Conservation (phyloP, 2,329 filamentous ascomycete species). For the Pseudocercospora macadamiae region DNA sequence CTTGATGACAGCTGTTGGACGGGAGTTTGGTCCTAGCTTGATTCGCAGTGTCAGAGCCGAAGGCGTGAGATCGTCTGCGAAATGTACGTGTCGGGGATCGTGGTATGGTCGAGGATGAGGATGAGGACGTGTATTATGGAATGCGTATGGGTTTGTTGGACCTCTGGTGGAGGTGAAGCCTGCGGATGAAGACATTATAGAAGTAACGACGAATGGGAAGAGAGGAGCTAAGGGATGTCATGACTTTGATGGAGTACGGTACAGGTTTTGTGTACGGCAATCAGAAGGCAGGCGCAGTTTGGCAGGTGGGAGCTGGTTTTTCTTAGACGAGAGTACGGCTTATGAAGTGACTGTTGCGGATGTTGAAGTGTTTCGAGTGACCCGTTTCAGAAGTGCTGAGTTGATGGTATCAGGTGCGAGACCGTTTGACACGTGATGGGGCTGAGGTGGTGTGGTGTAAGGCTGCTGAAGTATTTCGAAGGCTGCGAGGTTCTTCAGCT, state of each 20-base stretch:
- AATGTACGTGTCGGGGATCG: conserved; percentile 27
- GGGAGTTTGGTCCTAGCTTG: conserved; percentile 31
- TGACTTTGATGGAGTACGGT: not conserved
- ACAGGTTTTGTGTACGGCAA: not conserved
- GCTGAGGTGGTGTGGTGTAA: not conserved
- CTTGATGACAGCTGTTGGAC: conserved; percentile 34
- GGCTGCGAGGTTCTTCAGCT: not conserved
- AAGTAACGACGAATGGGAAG: not conserved
- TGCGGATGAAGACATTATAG: not conserved
- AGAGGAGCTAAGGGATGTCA: not conserved
- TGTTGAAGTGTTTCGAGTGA: conserved; percentile 1
- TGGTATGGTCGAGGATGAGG: not conserved
- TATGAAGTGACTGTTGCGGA: not conserved
- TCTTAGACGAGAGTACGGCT: not conserved
- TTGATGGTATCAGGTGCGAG: not conserved
- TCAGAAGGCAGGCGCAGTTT: not conserved
- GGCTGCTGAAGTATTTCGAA: not conserved
- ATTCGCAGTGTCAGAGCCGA: conserved; percentile 31
- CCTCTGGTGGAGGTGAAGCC: not conserved
- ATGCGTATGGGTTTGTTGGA: not conserved
- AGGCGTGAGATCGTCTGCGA: conserved; percentile 32
- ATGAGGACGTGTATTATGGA: not conserved
- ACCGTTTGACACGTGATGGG: not conserved
- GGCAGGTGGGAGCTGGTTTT: not conserved
- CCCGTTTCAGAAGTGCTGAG: too few relatives aligned